Evolutionary conservation across 441 rosid genomes (phyloP), one percentile per base, ranked within the genome.

Genomic region (Viola pubescens): DNA sequence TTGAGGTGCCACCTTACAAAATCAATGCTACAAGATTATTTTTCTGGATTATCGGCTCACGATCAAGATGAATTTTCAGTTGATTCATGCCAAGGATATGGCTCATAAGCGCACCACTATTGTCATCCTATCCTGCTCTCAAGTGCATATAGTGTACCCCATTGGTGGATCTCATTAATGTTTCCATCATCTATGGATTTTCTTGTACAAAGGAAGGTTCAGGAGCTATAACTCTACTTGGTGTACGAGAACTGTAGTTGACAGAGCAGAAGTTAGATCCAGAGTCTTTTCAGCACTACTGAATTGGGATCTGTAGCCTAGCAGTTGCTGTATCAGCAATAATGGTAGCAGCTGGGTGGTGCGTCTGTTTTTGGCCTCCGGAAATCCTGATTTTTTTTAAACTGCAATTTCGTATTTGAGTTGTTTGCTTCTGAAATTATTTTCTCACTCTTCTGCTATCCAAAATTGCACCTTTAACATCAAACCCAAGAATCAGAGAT

Each of bases 181-280:
- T 52, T 40, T 40, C 43, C 37, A 16, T 50, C 48, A 62, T 58
- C 62, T 50, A 54, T 59, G 48, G 39, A 43, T 38, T 10, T 62
- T 38, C 37, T 52, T 61, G 11, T 59, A 56, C n/a, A 54, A 53
- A 9, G 60, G 59, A 71, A 59, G 60, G 47, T 67, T 75, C 65
- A 9, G 68, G 43, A 59, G 56, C 65, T 64, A 52, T 69, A 65
- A 19, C 52, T 60, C 48, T 37, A 50, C 39, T 42, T 54, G 69
- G 63, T 60, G 62, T 61, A 16, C 58, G 42, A n/a, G 75, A 63
- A 59, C 72, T 75, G 68, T 70, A 51, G 72, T 59, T 64, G 58
- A 56, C 50, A 64, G 67, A 66, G 64, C 57, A 62, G 59, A 51
- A 48, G 51, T 57, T 44, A 56, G 70, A 73, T 59, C 65, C 65